phyloP scores from a whole-genome alignment of 73 alveolate species.

The Diophrys appendiculata region DNA sequence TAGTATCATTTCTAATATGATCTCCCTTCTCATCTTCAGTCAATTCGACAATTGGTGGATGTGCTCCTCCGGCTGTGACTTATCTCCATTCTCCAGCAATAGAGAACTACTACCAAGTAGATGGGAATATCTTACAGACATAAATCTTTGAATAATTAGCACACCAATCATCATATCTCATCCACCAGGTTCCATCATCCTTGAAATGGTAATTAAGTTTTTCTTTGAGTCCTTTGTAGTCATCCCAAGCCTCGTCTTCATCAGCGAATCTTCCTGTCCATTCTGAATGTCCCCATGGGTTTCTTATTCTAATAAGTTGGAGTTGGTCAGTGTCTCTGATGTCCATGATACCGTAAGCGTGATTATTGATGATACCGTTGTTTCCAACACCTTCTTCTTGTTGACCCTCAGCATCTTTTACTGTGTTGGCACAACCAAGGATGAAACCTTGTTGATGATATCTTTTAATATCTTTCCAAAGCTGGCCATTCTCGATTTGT shows the following conservation, averaged over 20 bases:
- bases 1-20: constrained; percentile 86
- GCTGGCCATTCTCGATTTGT: constrained; percentile 81
- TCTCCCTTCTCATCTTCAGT: constrained; percentile 72
- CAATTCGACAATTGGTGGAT: constrained; percentile 85
- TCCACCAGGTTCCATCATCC: constrained; percentile 99
- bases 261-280: constrained; percentile 99
- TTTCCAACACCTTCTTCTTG: constrained; percentile 96
- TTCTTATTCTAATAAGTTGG: constrained; percentile 91
- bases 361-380: constrained; percentile 92
- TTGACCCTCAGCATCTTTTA: constrained; percentile 90
- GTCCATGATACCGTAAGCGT: constrained; percentile 94
- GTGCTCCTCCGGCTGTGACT: constrained; percentile 97
- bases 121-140: constrained; percentile 97
- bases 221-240: constrained; percentile 95
- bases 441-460: constrained; percentile 81
- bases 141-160: constrained; percentile 90
- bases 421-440: constrained; percentile 95
- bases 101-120: constrained; percentile 92
- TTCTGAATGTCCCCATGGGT: constrained; percentile 99
- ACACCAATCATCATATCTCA: constrained; percentile 97
- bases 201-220: constrained; percentile 91
- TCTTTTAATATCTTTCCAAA: constrained; percentile 88
- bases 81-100: constrained; percentile 96
- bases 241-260: constrained; percentile 99
- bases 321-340: constrained; percentile 92